Percentiles rank a stretch among this genome's conserved stretches.
phyloP scores from a whole-genome alignment of 495 filamentous ascomycete species.

The Neurospora sp. region DNA sequence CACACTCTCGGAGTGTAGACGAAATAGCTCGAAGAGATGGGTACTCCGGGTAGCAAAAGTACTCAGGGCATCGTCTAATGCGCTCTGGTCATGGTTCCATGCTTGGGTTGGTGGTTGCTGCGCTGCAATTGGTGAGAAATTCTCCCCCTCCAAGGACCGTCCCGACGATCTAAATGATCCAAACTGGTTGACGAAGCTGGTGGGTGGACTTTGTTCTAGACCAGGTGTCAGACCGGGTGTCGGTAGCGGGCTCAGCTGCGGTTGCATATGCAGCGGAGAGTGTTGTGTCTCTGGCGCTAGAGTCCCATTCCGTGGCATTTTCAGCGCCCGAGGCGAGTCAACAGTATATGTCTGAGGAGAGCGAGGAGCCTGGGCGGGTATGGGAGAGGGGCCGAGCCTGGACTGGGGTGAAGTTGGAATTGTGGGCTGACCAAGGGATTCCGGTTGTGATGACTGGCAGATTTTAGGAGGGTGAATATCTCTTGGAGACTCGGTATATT shows the following conservation, averaged over 20 bases:
- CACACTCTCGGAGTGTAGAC: slow-evolving; percentile 59
- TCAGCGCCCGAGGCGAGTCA: background rate
- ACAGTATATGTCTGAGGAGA: background rate
- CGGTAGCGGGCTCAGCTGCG: background rate
- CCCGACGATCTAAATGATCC: slow-evolving; percentile 13
- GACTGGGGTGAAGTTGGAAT: background rate
- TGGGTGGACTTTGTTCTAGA: slow-evolving; percentile 2
- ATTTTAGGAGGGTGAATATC: slow-evolving; percentile 3
- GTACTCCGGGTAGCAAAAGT: slow-evolving; percentile 57
- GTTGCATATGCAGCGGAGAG: background rate
- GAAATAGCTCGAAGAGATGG: slow-evolving; percentile 59
- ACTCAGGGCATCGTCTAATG: slow-evolving; percentile 49
- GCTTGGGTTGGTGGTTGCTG: background rate
- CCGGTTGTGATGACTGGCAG: background rate
- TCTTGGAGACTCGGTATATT: slow-evolving; percentile 17
- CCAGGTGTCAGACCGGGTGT: background rate
- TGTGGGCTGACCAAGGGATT: background rate
- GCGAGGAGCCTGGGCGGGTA: background rate
- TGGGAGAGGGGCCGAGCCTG: background rate
- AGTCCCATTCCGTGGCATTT: background rate
- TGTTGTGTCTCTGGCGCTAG: background rate
- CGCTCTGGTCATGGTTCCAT: background rate
- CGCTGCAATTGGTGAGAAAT: background rate
- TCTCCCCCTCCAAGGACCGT: slow-evolving; percentile 15
- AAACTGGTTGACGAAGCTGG: slow-evolving; percentile 19